Conservation (phyloP, 208 protist species). For the Willaertia magna region DNA sequence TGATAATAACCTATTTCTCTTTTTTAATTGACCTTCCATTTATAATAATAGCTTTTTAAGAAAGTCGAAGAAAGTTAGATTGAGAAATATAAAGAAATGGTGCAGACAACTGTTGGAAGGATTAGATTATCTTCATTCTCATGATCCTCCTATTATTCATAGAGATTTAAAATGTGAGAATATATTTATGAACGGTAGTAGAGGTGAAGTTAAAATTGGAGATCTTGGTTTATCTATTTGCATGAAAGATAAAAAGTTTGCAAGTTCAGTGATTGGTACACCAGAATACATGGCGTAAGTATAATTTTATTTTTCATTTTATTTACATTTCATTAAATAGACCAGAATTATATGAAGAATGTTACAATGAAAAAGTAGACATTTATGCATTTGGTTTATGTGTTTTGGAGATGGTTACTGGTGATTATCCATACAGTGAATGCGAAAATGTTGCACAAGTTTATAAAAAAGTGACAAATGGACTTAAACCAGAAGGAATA, state of each 20-base stretch:
- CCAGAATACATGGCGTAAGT: background rate
- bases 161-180: conserved; percentile 76
- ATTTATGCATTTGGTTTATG: conserved; percentile 73
- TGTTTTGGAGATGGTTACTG: conserved; percentile 67
- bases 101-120: conserved; percentile 57
- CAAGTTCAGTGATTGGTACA: background rate
- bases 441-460: conserved; percentile 56
- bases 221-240: conserved; percentile 52
- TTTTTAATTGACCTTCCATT: background rate
- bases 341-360: conserved; percentile 62
- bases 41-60: conserved; percentile 15
- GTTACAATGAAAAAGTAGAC: conserved; percentile 66
- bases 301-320: too few relatives aligned
- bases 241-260: conserved; percentile 18
- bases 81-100: conserved; percentile 46
- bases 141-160: conserved; percentile 60
- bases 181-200: conserved; percentile 65
- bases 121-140: conserved; percentile 53
- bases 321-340: too few relatives aligned
- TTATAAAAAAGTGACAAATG: conserved; percentile 35
- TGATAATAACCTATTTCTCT: conserved; percentile 13
- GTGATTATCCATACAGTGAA: conserved; percentile 61
- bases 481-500: background rate
- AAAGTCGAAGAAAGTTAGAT: conserved; percentile 32
- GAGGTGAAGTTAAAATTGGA: conserved; percentile 56